phyloP scores from a whole-genome alignment of 2,329 filamentous ascomycete species.

The Monosporascus sp. region DNA sequence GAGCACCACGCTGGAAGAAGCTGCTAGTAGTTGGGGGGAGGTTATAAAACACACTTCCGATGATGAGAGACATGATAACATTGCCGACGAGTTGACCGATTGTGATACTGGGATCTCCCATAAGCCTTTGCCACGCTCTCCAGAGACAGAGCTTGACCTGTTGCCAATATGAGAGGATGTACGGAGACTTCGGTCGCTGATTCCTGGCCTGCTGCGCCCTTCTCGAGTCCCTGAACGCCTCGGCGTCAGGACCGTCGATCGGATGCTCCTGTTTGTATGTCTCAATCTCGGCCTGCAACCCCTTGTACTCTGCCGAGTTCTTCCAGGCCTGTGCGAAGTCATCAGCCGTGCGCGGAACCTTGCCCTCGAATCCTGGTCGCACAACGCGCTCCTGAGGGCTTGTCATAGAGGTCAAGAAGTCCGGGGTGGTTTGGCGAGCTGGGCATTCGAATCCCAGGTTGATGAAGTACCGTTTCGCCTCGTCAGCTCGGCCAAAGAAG shows the following conservation, averaged over 20 bases:
- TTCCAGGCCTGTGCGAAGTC: conserved; percentile 58
- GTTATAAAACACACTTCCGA: conserved; percentile 78
- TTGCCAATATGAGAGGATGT: conserved; percentile 71
- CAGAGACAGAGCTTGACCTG: conserved; percentile 76
- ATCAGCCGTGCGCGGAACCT: conserved; percentile 54
- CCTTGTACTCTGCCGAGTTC: conserved; percentile 45
- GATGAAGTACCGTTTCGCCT: conserved; percentile 61
- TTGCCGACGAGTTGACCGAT: conserved; percentile 67
- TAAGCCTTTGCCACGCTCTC: conserved; percentile 73
- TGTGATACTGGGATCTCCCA: conserved; percentile 71
- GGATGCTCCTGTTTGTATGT: conserved; percentile 50
- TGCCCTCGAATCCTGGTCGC: conserved; percentile 51
- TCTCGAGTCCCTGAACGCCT: conserved; percentile 51
- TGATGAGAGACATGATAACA: conserved; percentile 69
- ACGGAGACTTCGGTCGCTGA: conserved; percentile 68
- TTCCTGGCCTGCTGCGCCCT: conserved; percentile 51
- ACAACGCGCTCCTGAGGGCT: conserved; percentile 52
- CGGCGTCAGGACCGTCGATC: conserved; percentile 50
- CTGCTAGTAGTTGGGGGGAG: conserved; percentile 58
- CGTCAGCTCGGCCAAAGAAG: conserved; percentile 56
- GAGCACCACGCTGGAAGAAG: conserved; percentile 74
- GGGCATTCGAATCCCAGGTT: conserved; percentile 64
- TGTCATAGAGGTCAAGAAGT: conserved; percentile 70
- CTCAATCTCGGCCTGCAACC: conserved; percentile 51
- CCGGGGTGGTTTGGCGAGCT: conserved; percentile 61